A percentile compares a stretch with the other conserved stretches of the same genome.
These are phyloP conservation scores for Ceriops decandra DNA, from an alignment of 345 rosid species.

Conservation along the genomic window DNA sequence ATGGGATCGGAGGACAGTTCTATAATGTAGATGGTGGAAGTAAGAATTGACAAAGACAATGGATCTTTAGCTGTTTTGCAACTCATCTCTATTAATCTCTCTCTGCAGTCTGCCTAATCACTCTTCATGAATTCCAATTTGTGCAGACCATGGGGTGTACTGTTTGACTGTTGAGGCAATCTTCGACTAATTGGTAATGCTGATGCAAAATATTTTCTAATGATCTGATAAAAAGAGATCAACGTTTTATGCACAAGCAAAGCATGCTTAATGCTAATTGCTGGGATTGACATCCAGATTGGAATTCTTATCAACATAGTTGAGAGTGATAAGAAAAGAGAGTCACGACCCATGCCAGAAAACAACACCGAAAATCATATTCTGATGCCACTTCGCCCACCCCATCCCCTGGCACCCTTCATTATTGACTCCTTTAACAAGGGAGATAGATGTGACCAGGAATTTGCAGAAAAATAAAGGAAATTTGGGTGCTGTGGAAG, in stretches of 20 bases:
- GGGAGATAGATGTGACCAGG: slow-evolving; percentile 40
- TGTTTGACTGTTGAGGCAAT: too few species aligned
- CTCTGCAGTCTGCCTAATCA: too few species aligned
- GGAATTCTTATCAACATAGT: slow-evolving; percentile 45
- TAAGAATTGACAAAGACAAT: not conserved
- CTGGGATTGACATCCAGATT: slow-evolving; percentile 28
- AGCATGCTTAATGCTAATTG: not conserved
- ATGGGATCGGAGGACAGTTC: not conserved
- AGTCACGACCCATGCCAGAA: slow-evolving; percentile 22
- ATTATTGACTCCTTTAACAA: slow-evolving; percentile 23
- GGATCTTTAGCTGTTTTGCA: too few species aligned
- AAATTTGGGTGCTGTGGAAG: too few species aligned
- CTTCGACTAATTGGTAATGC: not conserved
- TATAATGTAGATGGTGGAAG: not conserved
- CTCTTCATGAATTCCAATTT: not conserved
- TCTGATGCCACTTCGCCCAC: slow-evolving; percentile 42
- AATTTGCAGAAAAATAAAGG: slow-evolving; percentile 4
- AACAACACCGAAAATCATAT: slow-evolving; percentile 27
- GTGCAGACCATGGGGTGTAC: not conserved
- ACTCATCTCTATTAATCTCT: too few species aligned
- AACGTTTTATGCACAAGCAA: not conserved
- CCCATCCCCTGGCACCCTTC: slow-evolving; percentile 19
- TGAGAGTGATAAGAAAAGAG: slow-evolving; percentile 30
- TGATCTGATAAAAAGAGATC: not conserved
- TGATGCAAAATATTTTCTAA: slow-evolving; percentile 1